phyloP scores from a whole-genome alignment of 164 flowering plant genomes.

The Piper betle region DNA sequence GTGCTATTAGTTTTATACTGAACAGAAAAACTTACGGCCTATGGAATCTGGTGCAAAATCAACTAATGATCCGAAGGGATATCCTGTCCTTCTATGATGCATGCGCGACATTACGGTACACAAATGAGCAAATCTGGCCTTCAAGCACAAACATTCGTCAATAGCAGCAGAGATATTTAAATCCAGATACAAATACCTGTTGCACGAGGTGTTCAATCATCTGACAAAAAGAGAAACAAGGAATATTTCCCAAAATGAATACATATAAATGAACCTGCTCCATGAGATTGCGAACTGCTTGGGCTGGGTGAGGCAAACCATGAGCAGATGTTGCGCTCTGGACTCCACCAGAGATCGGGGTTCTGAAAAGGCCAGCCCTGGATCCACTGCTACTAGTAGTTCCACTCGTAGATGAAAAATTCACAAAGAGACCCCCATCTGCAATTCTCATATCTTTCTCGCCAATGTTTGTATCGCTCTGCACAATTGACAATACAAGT shows the following conservation, averaged over 20 bases:
- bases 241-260: neutral
- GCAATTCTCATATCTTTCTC: conserved; percentile 17
- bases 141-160: conserved; percentile 10
- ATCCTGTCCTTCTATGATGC: conserved; percentile 95
- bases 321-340: conserved; percentile 99
- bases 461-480: conserved; percentile 33
- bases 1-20: neutral
- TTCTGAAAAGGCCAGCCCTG: conserved; percentile 89
- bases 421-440: conserved; percentile 16
- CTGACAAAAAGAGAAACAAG: too few species aligned
- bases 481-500: conserved; percentile 12
- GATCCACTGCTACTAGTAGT: conserved; percentile 42
- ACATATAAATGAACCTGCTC: conserved; percentile 63
- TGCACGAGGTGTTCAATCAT: neutral
- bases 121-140: conserved; percentile 99
- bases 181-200: too few species aligned
- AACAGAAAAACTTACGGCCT: conserved; percentile 67
- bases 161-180: too few species aligned
- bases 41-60: conserved; percentile 92
- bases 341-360: conserved; percentile 98
- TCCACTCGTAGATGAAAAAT: conserved; percentile 18
- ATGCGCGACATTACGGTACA: conserved; percentile 97
- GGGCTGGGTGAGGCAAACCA: conserved; percentile 90
- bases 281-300: conserved; percentile 98
- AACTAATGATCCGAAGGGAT: conserved; percentile 95